Base-by-base conservation (phyloP, 208 protist genomes). In the Trypanosoma caninum region DNA sequence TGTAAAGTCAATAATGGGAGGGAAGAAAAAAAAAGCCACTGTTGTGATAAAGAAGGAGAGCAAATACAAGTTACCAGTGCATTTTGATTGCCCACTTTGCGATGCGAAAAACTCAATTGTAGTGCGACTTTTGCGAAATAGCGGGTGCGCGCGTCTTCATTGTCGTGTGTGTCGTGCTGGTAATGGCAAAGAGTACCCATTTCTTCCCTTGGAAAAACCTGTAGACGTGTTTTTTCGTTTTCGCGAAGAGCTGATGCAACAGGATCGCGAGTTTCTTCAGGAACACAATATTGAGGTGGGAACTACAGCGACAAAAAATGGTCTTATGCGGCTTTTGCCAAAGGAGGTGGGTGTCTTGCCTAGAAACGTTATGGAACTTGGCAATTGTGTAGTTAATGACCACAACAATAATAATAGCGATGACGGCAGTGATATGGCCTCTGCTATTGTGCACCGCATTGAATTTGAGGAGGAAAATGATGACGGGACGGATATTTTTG, bases 161-260 rank as follows among this genome's bases (percentile, higher is more conserved):
- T 96, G 89, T 69, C 84, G 85, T 25, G 33, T 65, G 20, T 95
- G 89, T 35, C 68, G 76, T 11, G 73, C 76, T 3, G 84, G 89
- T 8, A 16, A 57, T 1, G 75, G 60, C 14, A 65, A 65, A 16
- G 46, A 72, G 35, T 91, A 78, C 61, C 69, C 56, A 18, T 74
- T 93, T 27, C 70, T 88, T 38, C 76, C 72, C 11, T 62, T 92
- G 20, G 89, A 95, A 65, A 89, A 89, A 59, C 65, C 75, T 2
- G 85, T 93, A 0, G 89, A 95, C 56, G 84, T 93, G 13, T 95
- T 92, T 58, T 95, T 95, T 50, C 78, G 80, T 42, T 95, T 93
- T 62, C 83, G 86, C 31, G 89, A 95, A 58, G 74, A 84, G 28
- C 66, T 95, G 33, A 62, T 90, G 44, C 52, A 87, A 53, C 61